Conservation (phyloP, 345 rosid genomes). For the Boechera retrofracta region DNA sequence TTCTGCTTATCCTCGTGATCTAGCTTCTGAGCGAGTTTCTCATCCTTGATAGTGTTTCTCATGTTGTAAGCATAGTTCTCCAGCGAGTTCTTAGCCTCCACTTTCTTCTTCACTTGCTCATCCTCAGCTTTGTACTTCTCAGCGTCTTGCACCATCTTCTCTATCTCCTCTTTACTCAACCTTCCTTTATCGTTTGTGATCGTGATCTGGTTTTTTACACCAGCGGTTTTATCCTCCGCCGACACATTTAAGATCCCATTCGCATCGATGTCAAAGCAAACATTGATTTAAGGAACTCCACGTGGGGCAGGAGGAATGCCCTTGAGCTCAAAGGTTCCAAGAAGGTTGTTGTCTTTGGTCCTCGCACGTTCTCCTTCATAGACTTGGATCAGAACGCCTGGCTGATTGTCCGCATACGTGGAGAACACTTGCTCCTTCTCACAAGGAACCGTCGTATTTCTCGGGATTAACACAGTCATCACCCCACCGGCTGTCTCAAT, state of each 20-base stretch:
- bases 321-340: constrained; percentile 54
- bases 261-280: constrained; percentile 50
- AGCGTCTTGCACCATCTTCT: constrained; percentile 55
- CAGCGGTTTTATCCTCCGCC: constrained; percentile 55
- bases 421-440: constrained; percentile 55
- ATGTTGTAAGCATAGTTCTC: constrained; percentile 56
- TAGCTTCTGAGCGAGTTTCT: constrained; percentile 49
- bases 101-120: constrained; percentile 56
- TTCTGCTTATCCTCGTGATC: constrained; percentile 45
- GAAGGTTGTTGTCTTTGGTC: constrained; percentile 56
- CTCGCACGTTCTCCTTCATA: constrained; percentile 58
- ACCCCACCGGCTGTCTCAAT: constrained; percentile 60
- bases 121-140: constrained; percentile 56
- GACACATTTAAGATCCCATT: constrained; percentile 54
- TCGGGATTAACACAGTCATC: constrained; percentile 52
- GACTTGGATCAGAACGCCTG: constrained; percentile 55
- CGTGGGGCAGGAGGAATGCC: constrained; percentile 58
- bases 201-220: constrained; percentile 55
- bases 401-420: constrained; percentile 54
- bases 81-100: constrained; percentile 52
- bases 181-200: constrained; percentile 57
- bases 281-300: constrained; percentile 57
- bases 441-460: constrained; percentile 54
- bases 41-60: constrained; percentile 53
- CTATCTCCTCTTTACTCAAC: constrained; percentile 54